Evolutionary conservation across 345 rosid genomes (phyloP).

Genomic region (Atalantia buxifolia): DNA sequence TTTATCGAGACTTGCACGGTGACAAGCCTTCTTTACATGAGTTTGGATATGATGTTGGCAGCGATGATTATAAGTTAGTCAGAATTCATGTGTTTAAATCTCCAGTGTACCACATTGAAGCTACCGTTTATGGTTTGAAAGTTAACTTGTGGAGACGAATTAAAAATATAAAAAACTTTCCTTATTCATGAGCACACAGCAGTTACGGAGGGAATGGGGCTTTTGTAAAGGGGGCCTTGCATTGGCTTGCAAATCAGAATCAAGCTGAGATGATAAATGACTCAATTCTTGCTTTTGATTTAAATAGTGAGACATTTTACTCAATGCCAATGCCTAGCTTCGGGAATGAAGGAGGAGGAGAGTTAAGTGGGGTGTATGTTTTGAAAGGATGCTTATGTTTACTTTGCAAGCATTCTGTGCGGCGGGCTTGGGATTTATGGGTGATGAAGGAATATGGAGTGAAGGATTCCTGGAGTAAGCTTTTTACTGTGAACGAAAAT

Average conservation of each 20-base stretch:
- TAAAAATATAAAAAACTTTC: background rate
- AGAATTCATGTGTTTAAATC: background rate
- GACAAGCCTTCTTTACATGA: background rate
- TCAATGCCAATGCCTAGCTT: background rate
- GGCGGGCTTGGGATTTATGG: background rate
- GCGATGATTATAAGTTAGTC: background rate
- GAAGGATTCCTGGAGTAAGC: background rate
- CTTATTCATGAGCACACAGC: background rate
- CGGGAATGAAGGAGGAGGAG: background rate
- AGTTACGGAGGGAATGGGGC: background rate
- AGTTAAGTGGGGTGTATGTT: background rate
- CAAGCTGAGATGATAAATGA: background rate
- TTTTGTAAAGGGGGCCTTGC: background rate
- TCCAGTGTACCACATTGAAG: background rate
- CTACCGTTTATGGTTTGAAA: background rate
- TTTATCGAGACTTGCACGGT: background rate
- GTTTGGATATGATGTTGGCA: background rate
- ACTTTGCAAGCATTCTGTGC: background rate
- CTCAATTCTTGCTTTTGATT: background rate
- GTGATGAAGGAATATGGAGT: background rate
- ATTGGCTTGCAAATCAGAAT: background rate
- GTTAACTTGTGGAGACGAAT: too few species aligned
- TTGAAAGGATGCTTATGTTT: background rate
- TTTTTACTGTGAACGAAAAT: background rate
- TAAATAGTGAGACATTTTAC: background rate